Conservation (phyloP, 768 basidiomycete genomes). For the Mycena venus region DNA sequence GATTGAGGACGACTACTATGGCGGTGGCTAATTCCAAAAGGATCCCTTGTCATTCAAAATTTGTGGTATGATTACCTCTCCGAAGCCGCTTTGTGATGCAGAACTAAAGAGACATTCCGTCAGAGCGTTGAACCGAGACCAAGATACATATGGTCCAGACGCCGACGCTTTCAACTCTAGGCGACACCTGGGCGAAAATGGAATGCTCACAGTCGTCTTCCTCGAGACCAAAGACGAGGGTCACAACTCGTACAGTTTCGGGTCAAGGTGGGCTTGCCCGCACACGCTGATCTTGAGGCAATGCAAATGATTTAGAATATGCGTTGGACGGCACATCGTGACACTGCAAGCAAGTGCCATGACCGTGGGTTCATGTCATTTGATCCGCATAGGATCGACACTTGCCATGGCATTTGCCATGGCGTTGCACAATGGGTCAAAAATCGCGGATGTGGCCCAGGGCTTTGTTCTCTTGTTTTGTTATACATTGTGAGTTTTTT, state of each 20-base stretch:
- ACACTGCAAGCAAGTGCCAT: too few relatives aligned
- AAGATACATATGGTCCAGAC: constrained; percentile 41
- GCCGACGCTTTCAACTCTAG: constrained; percentile 40
- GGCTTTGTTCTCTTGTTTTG: too few relatives aligned
- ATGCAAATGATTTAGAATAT: constrained; percentile 17
- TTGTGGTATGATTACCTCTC: constrained; percentile 24
- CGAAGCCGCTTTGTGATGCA: too few relatives aligned
- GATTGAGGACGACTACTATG: constrained; percentile 47
- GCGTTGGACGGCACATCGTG: constrained; percentile 31
- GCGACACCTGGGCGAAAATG: constrained; percentile 41
- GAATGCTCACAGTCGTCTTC: constrained; percentile 27
- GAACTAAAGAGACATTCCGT: too few relatives aligned
- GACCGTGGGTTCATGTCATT: too few relatives aligned
- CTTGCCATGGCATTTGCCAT: too few relatives aligned
- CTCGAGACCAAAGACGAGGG: constrained; percentile 47
- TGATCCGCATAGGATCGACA: too few relatives aligned
- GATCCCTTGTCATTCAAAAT: constrained; percentile 40
- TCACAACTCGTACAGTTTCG: constrained; percentile 49
- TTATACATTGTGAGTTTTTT: too few relatives aligned
- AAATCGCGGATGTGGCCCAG: too few relatives aligned
- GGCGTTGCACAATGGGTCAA: too few relatives aligned
- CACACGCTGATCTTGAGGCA: background rate
- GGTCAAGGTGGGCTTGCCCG: constrained; percentile 35
- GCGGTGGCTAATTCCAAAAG: constrained; percentile 45
- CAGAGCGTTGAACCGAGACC: constrained; percentile 40